These are phyloP conservation scores for Eutrema japonicum DNA, from an alignment of 345 rosid species.

Conservation along the genomic window DNA sequence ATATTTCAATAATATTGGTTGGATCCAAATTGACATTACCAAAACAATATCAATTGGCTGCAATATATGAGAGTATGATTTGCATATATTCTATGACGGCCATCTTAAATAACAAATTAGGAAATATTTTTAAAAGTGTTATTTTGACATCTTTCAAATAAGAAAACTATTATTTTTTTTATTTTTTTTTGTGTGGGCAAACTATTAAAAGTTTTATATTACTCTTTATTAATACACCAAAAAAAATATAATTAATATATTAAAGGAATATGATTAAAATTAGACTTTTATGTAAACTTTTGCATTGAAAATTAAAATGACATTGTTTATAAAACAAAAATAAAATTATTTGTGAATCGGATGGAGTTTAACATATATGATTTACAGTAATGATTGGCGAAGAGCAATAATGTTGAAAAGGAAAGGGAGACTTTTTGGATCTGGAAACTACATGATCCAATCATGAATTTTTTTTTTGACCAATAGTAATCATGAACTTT, in stretches of 20 bases:
- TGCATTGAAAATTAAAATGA: too few species aligned
- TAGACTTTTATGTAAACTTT: too few species aligned
- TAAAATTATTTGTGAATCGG: too few species aligned
- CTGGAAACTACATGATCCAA: constrained; percentile 26
- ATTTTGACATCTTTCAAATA: too few species aligned
- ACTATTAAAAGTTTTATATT: too few species aligned
- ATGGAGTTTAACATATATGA: background rate
- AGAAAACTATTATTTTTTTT: too few species aligned
- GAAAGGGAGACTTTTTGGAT: constrained; percentile 31
- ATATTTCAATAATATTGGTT: constrained; percentile 1
- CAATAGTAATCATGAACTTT: constrained; percentile 12
- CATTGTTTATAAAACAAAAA: too few species aligned
- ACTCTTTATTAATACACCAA: too few species aligned
- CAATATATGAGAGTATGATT: background rate
- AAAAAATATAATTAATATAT: background rate
- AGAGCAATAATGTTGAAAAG: constrained; percentile 27
- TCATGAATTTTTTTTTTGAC: constrained; percentile 18
- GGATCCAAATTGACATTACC: constrained; percentile 1
- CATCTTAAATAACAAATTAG: background rate
- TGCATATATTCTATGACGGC: background rate
- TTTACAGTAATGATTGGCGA: constrained; percentile 32
- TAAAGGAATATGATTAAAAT: background rate
- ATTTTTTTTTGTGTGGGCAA: too few species aligned
- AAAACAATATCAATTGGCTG: background rate
- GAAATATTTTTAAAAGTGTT: constrained; percentile 23